Base-by-base conservation (phyloP, 192 early-diverging fungal genomes). In the Pilaira anomala region DNA sequence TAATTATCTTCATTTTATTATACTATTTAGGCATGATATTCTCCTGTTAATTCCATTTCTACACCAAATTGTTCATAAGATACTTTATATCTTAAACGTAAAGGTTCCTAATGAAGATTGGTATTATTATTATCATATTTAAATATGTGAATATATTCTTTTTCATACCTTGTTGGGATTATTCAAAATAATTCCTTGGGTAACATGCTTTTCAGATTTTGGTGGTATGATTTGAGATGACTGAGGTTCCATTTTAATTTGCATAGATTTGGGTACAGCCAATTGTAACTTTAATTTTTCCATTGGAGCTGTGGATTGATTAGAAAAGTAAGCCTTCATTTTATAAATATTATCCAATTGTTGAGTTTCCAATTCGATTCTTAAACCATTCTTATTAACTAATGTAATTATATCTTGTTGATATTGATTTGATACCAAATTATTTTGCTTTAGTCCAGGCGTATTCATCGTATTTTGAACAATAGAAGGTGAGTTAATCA, bases 241-340 rank as follows among this genome's bases (percentile, higher is more conserved):
- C 40, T 79, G 78, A 2, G 76, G 50, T 24, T 79, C 71, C 63
- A 82, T 66, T 33, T 69, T 72, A 24, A 82, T 52, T 48, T 77
- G 77, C 63, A 82, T 66, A 11, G 62, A 68, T 68, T 79, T 82
- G 8, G 80, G 80, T 3, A 72, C 77, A 0, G 80, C 80, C 3
- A 82, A 54, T 4, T 68, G 68, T 44, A 82, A 67, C 6, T 67
- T 77, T 21, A 82, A 41, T 1, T 69, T 49, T 3, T 68, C 61
- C 51, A 82, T 71, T 9, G 77, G 63, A 13, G 73, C 75, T 21
- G 70, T 77, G 9, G 74, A 77, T 1, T 52, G 40, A 44, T 82
- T 82, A 16, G 80, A 79, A 44, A 79, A 82, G 13, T 62, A 74
- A 2, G 80, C 80, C 36, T 67, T 71, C 13, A 79, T 54, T 9